Conservation (phyloP, 2,329 filamentous ascomycete species). For the Ascochyta lentis region DNA sequence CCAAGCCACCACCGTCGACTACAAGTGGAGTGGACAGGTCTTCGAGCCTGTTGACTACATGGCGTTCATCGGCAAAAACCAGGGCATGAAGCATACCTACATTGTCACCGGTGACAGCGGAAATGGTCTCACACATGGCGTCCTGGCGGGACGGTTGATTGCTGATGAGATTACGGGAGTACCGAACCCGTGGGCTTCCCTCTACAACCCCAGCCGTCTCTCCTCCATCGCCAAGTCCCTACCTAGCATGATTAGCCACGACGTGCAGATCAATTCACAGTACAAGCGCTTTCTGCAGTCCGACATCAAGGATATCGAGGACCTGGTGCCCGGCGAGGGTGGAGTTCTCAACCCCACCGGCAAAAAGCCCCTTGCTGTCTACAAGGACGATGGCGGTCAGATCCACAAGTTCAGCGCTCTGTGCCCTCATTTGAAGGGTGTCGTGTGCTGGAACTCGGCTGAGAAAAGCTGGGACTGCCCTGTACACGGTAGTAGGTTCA, state of each 20-base stretch:
- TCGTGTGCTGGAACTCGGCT: conserved; percentile 62
- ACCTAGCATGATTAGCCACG: conserved; percentile 57
- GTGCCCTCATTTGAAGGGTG: conserved; percentile 63
- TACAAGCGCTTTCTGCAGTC: conserved; percentile 63
- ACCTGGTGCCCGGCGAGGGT: conserved; percentile 57
- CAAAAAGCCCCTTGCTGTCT: conserved; percentile 60
- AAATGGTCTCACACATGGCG: conserved; percentile 64
- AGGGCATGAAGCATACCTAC: conserved; percentile 59
- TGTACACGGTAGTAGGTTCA: conserved; percentile 54
- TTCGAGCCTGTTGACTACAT: conserved; percentile 63
- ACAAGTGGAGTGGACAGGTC: conserved; percentile 65
- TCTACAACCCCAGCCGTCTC: conserved; percentile 61
- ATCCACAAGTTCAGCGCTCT: conserved; percentile 60
- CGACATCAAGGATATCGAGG: conserved; percentile 64
- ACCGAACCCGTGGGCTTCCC: conserved; percentile 57
- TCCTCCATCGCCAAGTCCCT: conserved; percentile 55
- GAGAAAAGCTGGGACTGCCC: conserved; percentile 58
- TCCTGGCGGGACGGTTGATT: conserved; percentile 60
- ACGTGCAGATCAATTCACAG: conserved; percentile 62
- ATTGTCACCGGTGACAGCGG: conserved; percentile 65
- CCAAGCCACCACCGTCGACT: conserved; percentile 58
- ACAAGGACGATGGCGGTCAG: conserved; percentile 62
- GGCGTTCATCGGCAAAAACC: conserved; percentile 64
- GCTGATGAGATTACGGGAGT: conserved; percentile 61
- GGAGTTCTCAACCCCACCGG: conserved; percentile 60